These are phyloP conservation scores for Epithemia pelagica DNA, from an alignment of 108 stramenopile genomes.

Conservation along the genomic window DNA sequence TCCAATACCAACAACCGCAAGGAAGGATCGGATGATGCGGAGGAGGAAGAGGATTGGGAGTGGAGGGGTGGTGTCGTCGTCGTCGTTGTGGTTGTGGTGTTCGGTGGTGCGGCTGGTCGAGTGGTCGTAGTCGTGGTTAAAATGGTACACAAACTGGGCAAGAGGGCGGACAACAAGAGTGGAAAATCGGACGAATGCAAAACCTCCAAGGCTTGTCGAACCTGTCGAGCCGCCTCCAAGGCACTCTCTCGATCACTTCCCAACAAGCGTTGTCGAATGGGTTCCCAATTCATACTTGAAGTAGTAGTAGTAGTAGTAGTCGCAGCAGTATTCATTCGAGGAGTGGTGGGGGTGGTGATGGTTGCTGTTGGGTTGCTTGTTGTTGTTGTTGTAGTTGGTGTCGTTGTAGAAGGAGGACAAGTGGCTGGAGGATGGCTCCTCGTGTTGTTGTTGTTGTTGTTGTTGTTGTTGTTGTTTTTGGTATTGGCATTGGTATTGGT, in stretches of 20 bases:
- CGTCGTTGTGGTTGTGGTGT: not conserved
- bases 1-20: slow-evolving; percentile 69
- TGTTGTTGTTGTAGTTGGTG: too few species aligned
- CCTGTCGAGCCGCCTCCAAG: slow-evolving; percentile 34
- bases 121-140: slow-evolving; percentile 28
- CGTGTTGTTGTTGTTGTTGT: too few species aligned
- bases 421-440: too few species aligned
- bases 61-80: too few species aligned
- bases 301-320: not conserved
- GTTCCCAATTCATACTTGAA: slow-evolving; percentile 46
- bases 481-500: too few species aligned
- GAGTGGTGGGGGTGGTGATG: too few species aligned
- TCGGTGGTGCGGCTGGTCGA: slow-evolving; percentile 1
- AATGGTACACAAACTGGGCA: slow-evolving; percentile 49
- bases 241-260: slow-evolving; percentile 34
- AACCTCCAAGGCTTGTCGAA: slow-evolving; percentile 51
- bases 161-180: slow-evolving; percentile 38
- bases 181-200: slow-evolving; percentile 49
- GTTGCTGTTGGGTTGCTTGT: too few species aligned
- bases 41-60: too few species aligned
- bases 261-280: slow-evolving; percentile 28
- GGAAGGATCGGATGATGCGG: not conserved
- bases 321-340: too few species aligned
- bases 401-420: too few species aligned
- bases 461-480: too few species aligned